phyloP scores from a whole-genome alignment of 208 protist genomes.

The Leishmania guyanensis region DNA sequence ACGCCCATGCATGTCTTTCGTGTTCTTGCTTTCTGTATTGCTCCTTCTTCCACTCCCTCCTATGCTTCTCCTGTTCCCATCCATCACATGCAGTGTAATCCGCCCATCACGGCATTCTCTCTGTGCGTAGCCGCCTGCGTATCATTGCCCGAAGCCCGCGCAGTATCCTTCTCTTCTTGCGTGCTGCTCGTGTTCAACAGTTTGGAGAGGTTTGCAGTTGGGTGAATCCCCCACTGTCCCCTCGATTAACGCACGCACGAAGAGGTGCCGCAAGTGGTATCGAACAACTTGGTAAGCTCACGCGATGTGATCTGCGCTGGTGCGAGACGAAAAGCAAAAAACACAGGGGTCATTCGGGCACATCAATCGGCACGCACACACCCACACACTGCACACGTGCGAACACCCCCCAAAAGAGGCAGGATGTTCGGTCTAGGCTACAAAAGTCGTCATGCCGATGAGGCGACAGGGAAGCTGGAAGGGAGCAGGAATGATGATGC shows the following conservation, averaged over 20 bases:
- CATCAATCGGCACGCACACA: not conserved
- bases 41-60: not conserved
- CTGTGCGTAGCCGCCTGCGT: not conserved
- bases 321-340: not conserved
- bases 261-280: not conserved
- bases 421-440: slow-evolving; percentile 22
- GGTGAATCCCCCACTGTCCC: too few relatives aligned
- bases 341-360: not conserved
- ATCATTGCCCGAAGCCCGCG: not conserved
- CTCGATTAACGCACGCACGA: not conserved
- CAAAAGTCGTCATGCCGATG: slow-evolving; percentile 18
- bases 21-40: not conserved
- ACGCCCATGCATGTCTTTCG: not conserved
- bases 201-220: too few relatives aligned
- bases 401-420: not conserved
- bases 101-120: not conserved
- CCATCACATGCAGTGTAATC: not conserved
- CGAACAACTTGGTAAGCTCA: not conserved
- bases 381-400: not conserved
- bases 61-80: not conserved
- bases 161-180: not conserved
- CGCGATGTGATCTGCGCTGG: not conserved
- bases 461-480: slow-evolving; percentile 2
- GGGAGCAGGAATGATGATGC: not conserved
- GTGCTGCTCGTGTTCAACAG: not conserved